These are phyloP conservation scores for Malassezia vespertilionis DNA, from an alignment of 1,284 basidiomycete genomes.

Conservation along the genomic window DNA sequence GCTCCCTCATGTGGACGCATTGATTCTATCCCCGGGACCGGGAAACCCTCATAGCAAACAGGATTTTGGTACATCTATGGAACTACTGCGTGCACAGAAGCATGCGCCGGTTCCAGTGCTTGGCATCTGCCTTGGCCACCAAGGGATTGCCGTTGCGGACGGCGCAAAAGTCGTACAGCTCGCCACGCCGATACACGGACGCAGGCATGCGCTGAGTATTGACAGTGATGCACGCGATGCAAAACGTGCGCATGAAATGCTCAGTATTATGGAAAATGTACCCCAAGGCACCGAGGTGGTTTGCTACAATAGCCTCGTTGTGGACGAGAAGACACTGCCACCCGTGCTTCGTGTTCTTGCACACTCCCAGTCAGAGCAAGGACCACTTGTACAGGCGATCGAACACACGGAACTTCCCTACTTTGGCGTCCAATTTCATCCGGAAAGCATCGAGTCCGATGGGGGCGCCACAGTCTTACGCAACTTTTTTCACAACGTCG, in stretches of 20 bases:
- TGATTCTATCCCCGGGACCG: slow-evolving; percentile 43
- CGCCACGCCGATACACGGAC: slow-evolving; percentile 29
- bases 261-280: slow-evolving; percentile 58
- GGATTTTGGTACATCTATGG: slow-evolving; percentile 37
- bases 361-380: slow-evolving; percentile 24
- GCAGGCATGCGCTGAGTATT: slow-evolving; percentile 23
- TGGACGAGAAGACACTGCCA: slow-evolving; percentile 49
- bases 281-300: slow-evolving; percentile 58
- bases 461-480: slow-evolving; percentile 26
- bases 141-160: slow-evolving; percentile 69
- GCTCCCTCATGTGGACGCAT: slow-evolving; percentile 35
- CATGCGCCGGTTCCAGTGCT: slow-evolving; percentile 58
- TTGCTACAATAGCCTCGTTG: slow-evolving; percentile 60
- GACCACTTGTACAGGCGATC: slow-evolving; percentile 38
- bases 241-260: slow-evolving; percentile 32
- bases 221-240: neutral
- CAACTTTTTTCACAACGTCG: slow-evolving; percentile 32
- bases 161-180: slow-evolving; percentile 53
- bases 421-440: slow-evolving; percentile 93
- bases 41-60: slow-evolving; percentile 27
- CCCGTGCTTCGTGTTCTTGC: slow-evolving; percentile 51
- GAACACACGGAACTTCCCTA: slow-evolving; percentile 52
- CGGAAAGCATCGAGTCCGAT: slow-evolving; percentile 51
- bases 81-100: slow-evolving; percentile 23
- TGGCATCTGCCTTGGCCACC: slow-evolving; percentile 82